Conservation (phyloP, 768 basidiomycete genomes). For the Leccinum aurantiacum region DNA sequence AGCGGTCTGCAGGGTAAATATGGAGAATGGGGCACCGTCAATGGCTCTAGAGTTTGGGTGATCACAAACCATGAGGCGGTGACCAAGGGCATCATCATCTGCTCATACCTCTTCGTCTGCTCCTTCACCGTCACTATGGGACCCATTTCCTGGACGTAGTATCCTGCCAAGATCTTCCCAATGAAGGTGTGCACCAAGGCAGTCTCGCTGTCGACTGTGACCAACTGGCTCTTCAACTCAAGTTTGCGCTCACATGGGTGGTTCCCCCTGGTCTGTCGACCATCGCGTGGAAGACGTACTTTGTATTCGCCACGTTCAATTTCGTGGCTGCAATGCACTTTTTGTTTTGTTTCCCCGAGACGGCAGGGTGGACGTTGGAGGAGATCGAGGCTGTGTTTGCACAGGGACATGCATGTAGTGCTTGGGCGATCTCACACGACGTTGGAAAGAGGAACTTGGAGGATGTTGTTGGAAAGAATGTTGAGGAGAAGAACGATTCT, state of each 20-base stretch:
- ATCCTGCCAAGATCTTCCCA: slow-evolving; percentile 67
- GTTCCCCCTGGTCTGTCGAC: slow-evolving; percentile 66
- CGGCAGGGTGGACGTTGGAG: slow-evolving; percentile 69
- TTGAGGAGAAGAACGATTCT: slow-evolving; percentile 9
- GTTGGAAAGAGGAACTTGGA: slow-evolving; percentile 63
- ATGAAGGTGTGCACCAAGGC: slow-evolving; percentile 67
- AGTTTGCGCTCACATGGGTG: slow-evolving; percentile 71
- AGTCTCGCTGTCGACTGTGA: slow-evolving; percentile 42
- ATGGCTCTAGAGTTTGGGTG: slow-evolving; percentile 53
- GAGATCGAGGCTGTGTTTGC: slow-evolving; percentile 79
- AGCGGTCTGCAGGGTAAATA: slow-evolving; percentile 71
- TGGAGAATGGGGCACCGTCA: slow-evolving; percentile 58
- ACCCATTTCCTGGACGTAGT: slow-evolving; percentile 72
- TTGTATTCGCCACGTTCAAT: slow-evolving; percentile 78
- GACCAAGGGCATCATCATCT: slow-evolving; percentile 73
- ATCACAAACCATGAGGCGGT: slow-evolving; percentile 52
- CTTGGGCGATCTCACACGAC: slow-evolving; percentile 64
- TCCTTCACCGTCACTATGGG: slow-evolving; percentile 74
- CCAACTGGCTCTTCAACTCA: slow-evolving; percentile 71
- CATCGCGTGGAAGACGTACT: slow-evolving; percentile 77
- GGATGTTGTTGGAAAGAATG: slow-evolving; percentile 37
- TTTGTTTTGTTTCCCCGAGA: slow-evolving; percentile 81
- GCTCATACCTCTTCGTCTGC: slow-evolving; percentile 76
- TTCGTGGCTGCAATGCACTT: slow-evolving; percentile 69
- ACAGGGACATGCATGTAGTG: slow-evolving; percentile 65